Evolutionary conservation across 345 rosid genomes (phyloP).

Genomic region (Dovyalis caffra): DNA sequence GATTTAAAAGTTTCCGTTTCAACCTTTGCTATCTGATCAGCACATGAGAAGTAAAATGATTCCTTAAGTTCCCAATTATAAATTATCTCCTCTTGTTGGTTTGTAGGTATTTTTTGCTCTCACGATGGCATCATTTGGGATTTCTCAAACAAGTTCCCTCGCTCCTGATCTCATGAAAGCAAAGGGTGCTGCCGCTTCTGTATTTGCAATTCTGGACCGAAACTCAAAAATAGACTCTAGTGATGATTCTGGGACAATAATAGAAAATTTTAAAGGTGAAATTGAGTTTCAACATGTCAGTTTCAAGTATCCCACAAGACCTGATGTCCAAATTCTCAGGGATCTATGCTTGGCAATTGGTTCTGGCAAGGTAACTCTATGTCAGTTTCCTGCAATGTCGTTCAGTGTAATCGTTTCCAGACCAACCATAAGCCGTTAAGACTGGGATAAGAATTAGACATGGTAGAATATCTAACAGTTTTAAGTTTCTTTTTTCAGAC

Average conservation of each 20-base stretch:
- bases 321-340: constrained; percentile 20
- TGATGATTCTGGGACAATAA: constrained; percentile 14
- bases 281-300: constrained; percentile 14
- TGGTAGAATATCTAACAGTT: not conserved
- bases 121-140: constrained; percentile 14
- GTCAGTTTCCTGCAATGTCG: not conserved
- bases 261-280: constrained; percentile 20
- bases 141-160: constrained; percentile 8
- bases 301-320: constrained; percentile 19
- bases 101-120: constrained; percentile 19
- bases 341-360: constrained; percentile 10
- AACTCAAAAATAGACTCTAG: constrained; percentile 19
- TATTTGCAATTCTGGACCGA: constrained; percentile 19
- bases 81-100: not conserved
- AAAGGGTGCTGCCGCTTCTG: constrained; percentile 15
- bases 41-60: not conserved
- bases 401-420: not conserved
- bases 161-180: constrained; percentile 15
- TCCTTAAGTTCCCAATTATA: not conserved
- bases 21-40: not conserved
- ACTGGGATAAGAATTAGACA: not conserved
- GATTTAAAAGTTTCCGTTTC: not conserved
- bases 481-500: not conserved
- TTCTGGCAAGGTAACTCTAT: constrained; percentile 19
- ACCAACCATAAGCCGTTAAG: not conserved